Percentiles rank a stretch among this genome's conserved stretches.
Conservation (phyloP, 169 alveolate genomes). For the Eimeria zaria region DNA sequence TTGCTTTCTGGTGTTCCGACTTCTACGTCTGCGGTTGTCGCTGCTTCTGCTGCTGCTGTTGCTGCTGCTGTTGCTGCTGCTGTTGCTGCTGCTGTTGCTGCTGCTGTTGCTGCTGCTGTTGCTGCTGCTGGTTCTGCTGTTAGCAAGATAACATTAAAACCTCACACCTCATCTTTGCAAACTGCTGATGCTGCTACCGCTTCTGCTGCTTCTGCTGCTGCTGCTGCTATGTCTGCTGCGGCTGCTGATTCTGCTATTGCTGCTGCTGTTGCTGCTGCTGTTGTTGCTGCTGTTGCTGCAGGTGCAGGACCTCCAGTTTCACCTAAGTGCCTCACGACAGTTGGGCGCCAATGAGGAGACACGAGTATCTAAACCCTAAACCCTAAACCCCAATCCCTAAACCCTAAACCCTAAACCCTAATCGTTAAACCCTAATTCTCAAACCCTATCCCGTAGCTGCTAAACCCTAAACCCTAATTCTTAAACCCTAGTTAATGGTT, state of each 20-base stretch:
- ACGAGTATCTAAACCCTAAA: neutral
- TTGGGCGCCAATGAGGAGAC: neutral
- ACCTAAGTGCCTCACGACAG: neutral
- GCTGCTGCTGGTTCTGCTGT: neutral
- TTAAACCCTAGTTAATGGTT: neutral
- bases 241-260: conserved; percentile 66
- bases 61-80: conserved; percentile 18
- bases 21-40: too few relatives aligned
- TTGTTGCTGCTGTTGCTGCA: conserved; percentile 70
- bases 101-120: neutral
- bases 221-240: too few relatives aligned
- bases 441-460: neutral
- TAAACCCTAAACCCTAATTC: neutral
- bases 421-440: neutral
- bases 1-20: too few relatives aligned
- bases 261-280: conserved; percentile 71
- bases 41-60: conserved; percentile 44
- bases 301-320: conserved; percentile 35
- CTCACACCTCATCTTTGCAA: too few relatives aligned
- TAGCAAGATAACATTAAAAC: too few relatives aligned
- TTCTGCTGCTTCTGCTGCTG: neutral
- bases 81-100: conserved; percentile 27
- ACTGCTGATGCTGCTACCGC: neutral
- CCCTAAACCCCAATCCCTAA: conserved; percentile 41
- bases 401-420: neutral